Conservation (phyloP, 2,329 filamentous ascomycete genomes). For the Aspergillus sp. region DNA sequence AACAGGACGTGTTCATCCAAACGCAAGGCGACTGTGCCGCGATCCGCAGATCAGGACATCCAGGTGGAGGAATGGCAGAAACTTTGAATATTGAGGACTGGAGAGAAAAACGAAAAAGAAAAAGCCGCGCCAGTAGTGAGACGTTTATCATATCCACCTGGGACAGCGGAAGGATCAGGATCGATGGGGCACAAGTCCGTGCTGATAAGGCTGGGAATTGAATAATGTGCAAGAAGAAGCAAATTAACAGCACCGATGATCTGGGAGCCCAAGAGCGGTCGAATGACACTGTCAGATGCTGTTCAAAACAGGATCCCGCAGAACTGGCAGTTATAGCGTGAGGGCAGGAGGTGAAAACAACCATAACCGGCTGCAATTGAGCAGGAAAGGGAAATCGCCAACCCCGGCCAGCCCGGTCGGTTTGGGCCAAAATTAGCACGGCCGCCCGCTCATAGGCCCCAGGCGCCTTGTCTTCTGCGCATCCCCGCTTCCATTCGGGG, state of each 20-base stretch:
- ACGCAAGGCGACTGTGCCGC: no score
- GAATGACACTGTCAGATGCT: constrained; percentile 19
- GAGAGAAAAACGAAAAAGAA: not conserved
- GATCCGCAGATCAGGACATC: no score
- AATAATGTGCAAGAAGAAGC: not conserved
- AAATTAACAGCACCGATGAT: not conserved
- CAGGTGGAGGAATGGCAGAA: no score
- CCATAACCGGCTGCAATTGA: not conserved
- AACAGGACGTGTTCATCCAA: no score
- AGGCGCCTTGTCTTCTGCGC: constrained; percentile 7
- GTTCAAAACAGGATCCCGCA: not conserved
- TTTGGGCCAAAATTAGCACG: constrained; percentile 19
- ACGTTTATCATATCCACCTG: constrained; percentile 6
- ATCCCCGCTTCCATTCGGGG: constrained; percentile 24
- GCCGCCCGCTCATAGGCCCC: constrained; percentile 14
- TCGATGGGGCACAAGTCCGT: not conserved
- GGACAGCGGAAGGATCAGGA: not conserved
- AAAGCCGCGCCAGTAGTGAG: not conserved
- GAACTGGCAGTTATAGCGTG: not conserved
- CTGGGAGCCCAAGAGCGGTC: not conserved
- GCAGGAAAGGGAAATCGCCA: not conserved
- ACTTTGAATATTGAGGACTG: no score
- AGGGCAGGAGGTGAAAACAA: not conserved
- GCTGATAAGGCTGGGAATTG: constrained; percentile 5
- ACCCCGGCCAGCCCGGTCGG: not conserved